Base-by-base conservation (phyloP, 352 stramenopile species). In the Pythium grandisporangium region DNA sequence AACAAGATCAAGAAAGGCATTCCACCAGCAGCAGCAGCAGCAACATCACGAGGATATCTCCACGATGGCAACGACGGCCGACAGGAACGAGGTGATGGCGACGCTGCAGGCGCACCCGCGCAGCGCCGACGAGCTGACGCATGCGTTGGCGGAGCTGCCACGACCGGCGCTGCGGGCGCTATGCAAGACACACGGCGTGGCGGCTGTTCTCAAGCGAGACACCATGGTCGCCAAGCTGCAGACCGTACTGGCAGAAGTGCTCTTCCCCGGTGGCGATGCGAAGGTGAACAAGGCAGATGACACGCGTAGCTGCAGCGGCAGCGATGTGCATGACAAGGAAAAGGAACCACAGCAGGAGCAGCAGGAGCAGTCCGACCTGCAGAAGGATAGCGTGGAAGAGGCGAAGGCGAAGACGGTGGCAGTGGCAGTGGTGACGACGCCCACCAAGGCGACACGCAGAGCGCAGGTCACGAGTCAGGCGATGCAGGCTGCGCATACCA, bases 121-220 rank as follows among this genome's bases (percentile, higher is more conserved):
- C 29, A 54, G 10, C 30, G 19, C 22, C 19, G 30, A 40, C 5
- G 53, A 61, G 33, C 30, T 62, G 12, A 14, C 53, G 43, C 23
- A 4, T 13, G 27, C 32, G 38, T 39, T 62, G 17, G 30, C 12
- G 4, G 43, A 50, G 20, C 30, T 62, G 25, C 48, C 53, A 22
- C 47, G 53, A 5, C 42, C 38, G 25, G 42, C 45, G 37, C 30
- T 62, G 19, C 42, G 51, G 33, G 47, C 43, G 43, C 44, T 62
- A 37, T 37, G 53, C 38, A 56, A 62, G 38, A 22, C 30, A 11
- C 43, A 57, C 39, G 47, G 47, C 42, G 47, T 62, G 24, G 33
- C 33, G 17, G 53, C 53, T 12, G 51, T 42, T 37, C 53, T 57
- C 32, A 62, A 62, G 39, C 42, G 47, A 38, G 53, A 56, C 29